Base-by-base conservation (phyloP, 2,329 filamentous ascomycete species). In the Pestalotiopsis sp. region DNA sequence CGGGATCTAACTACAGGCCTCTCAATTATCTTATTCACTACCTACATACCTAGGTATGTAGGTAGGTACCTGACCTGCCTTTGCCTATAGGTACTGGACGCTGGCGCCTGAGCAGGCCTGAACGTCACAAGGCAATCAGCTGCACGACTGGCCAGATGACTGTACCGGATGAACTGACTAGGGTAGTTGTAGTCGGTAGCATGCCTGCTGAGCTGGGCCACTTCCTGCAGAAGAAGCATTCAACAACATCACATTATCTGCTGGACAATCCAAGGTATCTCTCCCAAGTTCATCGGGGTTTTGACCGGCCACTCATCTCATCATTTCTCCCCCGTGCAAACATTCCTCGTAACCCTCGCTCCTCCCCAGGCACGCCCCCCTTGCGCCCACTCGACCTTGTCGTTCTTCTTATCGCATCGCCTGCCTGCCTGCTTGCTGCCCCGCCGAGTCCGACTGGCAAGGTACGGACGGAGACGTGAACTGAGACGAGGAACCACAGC, bases 111-210 rank as follows among this genome's bases (percentile, higher is more conserved):
- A 59, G 57, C 23, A 23, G 25, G 25, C 27, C 12, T 5, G 27
- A 62, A 62, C 59, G 31, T 62, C 59, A 62, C 59, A 62, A 62
- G 27, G 59, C 59, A 52, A 61, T 62, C 59, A 39, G 59, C 59
- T 62, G 59, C 59, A 11, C 27, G 36, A 17, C 59, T 14, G 59
- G 59, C 59, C 59, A 62, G 25, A 62, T 62, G 59, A 62, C 59
- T 39, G 59, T 5, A 36, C 59, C 20, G 25, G 31, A 62, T 36
- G 23, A 17, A 59, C 59, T 39, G 23, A 62, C 20, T n/a, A 52
- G 17, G 17, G 45, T n/a, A 52, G 17, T 20, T 52, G 20, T n/a
- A 9, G 14, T 52, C 9, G 45, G 45, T 20, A 52, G 20, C 4
- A 20, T 52, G 20, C 6, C 17, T 36, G 31, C 31, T 36, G 31